These are phyloP conservation scores for Stylosanthes scabra DNA, from an alignment of 331 rosid genomes.

Conservation along the genomic window DNA sequence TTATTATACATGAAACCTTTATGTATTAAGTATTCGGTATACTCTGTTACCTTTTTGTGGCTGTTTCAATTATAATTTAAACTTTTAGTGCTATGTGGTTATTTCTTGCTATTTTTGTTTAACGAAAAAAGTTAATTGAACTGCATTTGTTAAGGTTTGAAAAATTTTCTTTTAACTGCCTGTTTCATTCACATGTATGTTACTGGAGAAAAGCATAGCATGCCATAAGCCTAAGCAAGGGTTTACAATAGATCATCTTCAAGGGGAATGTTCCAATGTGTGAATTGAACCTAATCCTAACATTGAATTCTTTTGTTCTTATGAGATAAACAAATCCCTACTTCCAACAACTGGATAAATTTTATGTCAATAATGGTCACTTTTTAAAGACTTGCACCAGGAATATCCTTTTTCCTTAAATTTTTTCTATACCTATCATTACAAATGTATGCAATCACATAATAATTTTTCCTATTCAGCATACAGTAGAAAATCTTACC, in stretches of 20 bases:
- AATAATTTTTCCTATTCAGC: constrained; percentile 5
- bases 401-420: background rate
- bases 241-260: background rate
- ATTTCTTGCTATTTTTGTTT: background rate
- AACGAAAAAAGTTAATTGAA: background rate
- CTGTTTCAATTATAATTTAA: constrained; percentile 15
- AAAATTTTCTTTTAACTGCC: background rate
- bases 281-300: background rate
- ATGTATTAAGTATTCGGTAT: background rate
- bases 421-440: background rate
- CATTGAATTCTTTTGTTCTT: background rate
- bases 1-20: background rate
- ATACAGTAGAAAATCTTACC: background rate
- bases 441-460: background rate
- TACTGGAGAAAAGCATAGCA: background rate
- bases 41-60: background rate
- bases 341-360: background rate
- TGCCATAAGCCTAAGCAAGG: background rate
- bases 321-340: background rate
- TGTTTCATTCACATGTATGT: background rate
- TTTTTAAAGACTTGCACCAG: background rate
- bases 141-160: background rate
- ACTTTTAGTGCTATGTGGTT: background rate
- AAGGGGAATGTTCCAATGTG: background rate
- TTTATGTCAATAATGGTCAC: background rate